Evolutionary conservation across 2,329 filamentous ascomycete species (phyloP).

Genomic region (Arthrobotrys sinensis): DNA sequence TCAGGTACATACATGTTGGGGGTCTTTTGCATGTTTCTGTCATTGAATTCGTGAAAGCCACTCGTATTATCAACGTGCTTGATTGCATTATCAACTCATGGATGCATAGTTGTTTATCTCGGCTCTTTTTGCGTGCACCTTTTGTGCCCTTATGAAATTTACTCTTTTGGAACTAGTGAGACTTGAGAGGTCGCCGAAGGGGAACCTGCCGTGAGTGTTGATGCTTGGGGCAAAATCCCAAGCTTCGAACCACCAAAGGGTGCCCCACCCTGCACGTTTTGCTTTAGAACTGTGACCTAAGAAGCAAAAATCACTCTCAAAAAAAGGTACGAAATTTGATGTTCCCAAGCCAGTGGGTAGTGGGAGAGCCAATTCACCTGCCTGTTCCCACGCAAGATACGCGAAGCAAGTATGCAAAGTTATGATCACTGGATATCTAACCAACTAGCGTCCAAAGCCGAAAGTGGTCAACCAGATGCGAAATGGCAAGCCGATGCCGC

Average conservation of each 20-base stretch:
- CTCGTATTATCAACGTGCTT: slow-evolving; percentile 42
- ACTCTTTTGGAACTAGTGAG: slow-evolving; percentile 49
- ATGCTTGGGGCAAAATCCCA: slow-evolving; percentile 22
- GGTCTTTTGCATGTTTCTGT: slow-evolving; percentile 12
- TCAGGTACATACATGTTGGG: slow-evolving; percentile 20
- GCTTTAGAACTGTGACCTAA: slow-evolving; percentile 27
- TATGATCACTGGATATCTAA: slow-evolving; percentile 23
- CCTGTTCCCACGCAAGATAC: slow-evolving; percentile 50
- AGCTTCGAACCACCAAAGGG: slow-evolving; percentile 18
- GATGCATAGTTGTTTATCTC: slow-evolving; percentile 43
- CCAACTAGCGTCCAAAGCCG: slow-evolving; percentile 17
- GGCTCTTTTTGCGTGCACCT: slow-evolving; percentile 13
- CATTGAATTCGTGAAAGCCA: slow-evolving; percentile 10
- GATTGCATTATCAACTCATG: slow-evolving; percentile 43
- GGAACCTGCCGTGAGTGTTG: slow-evolving; percentile 27
- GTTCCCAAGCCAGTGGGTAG: slow-evolving; percentile 29
- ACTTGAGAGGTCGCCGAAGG: slow-evolving; percentile 54
- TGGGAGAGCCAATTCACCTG: slow-evolving; percentile 44
- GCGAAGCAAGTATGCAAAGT: slow-evolving; percentile 25
- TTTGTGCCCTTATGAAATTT: slow-evolving; percentile 27
- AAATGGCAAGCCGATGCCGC: slow-evolving; percentile 45
- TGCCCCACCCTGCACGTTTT: slow-evolving; percentile 29
- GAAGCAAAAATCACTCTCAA: slow-evolving; percentile 41
- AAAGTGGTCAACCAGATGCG: slow-evolving; percentile 57
- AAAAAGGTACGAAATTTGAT: slow-evolving; percentile 24